phyloP scores from a whole-genome alignment of 345 rosid species.

The Carallia brachiata region DNA sequence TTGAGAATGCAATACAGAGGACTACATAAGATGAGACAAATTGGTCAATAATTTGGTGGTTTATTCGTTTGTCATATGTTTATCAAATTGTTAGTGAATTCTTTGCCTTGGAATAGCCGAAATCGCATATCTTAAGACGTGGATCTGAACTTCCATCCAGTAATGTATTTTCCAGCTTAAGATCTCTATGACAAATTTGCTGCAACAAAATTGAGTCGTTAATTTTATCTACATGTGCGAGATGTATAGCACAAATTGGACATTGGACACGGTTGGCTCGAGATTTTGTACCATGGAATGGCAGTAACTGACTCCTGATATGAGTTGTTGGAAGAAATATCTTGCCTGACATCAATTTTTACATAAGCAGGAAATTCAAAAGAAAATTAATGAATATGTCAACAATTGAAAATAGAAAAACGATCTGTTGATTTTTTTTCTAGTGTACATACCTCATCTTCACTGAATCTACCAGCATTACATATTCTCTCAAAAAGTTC shows the following conservation, averaged over 20 bases:
- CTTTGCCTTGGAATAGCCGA: conserved; percentile 29
- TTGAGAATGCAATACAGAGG: conserved; percentile 28
- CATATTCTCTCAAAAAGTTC: conserved; percentile 31
- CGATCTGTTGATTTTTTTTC: background rate
- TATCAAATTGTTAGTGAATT: background rate
- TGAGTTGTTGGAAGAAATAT: conserved; percentile 28
- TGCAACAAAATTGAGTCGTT: background rate
- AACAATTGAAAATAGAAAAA: background rate
- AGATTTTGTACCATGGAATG: conserved; percentile 24
- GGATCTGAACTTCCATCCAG: conserved; percentile 20
- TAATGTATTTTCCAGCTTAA: conserved; percentile 27
- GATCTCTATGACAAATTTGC: conserved; percentile 30
- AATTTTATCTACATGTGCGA: too few relatives aligned
- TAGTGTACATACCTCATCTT: conserved; percentile 17
- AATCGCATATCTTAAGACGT: conserved; percentile 26
- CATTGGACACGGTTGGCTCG: background rate
- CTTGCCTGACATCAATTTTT: conserved; percentile 16
- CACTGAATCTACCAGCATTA: conserved; percentile 26
- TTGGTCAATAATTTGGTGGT: background rate
- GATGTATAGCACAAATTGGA: too few relatives aligned
- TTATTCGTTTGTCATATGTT: background rate
- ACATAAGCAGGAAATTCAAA: background rate
- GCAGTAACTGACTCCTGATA: conserved; percentile 29
- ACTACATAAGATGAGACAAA: conserved; percentile 6
- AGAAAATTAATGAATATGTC: background rate